Evolutionary conservation across 108 stramenopile species (phyloP).

Genomic region (Nitzschia putrida): DNA sequence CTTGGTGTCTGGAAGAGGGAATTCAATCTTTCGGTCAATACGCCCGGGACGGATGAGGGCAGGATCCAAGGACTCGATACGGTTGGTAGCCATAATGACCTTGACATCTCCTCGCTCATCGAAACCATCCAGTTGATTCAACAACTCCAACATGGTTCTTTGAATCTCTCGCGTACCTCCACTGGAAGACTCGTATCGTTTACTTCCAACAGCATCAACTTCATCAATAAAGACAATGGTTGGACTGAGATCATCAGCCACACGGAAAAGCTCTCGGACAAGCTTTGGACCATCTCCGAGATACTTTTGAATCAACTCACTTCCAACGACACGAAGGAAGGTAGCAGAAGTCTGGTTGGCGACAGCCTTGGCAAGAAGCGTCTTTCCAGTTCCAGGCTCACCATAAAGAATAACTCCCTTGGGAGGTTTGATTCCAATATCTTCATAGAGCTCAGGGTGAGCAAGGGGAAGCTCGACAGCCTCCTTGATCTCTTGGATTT

Average conservation of each 20-base stretch:
- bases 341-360: conserved; percentile 99
- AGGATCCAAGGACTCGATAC: conserved; percentile 97
- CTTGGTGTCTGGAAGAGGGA: conserved; percentile 96
- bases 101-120: conserved; percentile 98
- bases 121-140: conserved; percentile 99
- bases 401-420: conserved; percentile 99
- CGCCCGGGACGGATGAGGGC: conserved; percentile 98
- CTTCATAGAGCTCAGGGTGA: conserved; percentile 99
- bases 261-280: conserved; percentile 97
- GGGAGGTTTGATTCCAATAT: conserved; percentile 95
- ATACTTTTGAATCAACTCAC: conserved; percentile 99
- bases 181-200: conserved; percentile 95
- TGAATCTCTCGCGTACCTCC: conserved; percentile 98
- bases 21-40: conserved; percentile 99
- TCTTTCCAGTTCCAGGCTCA: conserved; percentile 98
- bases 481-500: conserved; percentile 99
- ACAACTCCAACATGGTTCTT: conserved; percentile 98
- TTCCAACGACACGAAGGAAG: conserved; percentile 94
- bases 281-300: conserved; percentile 99
- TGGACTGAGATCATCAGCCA: conserved; percentile 93
- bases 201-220: conserved; percentile 98
- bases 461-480: conserved; percentile 98
- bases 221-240: conserved; percentile 99
- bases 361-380: conserved; percentile 97
- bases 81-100: conserved; percentile 99